Percentiles rank a stretch among this genome's conserved stretches.
Evolutionary conservation across 441 rosid species (phyloP).

Genomic region (Aleurites moluccanus): DNA sequence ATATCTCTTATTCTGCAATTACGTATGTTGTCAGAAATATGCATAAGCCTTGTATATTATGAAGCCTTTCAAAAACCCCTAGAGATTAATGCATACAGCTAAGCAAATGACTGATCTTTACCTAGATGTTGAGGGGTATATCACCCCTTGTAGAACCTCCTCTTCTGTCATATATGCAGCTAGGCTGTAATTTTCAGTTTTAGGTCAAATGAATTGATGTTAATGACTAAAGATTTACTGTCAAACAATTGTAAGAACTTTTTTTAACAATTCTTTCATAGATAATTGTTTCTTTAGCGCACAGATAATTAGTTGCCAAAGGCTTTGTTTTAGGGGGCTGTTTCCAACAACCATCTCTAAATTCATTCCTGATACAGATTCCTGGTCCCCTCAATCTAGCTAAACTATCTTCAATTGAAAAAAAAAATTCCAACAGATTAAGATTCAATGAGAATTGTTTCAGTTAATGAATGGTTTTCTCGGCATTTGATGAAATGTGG

Average conservation of each 20-base stretch:
- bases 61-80: conserved; percentile 2
- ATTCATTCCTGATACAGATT: not conserved
- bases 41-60: not conserved
- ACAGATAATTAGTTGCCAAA: conserved; percentile 1
- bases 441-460: conserved; percentile 5
- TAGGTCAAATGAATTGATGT: conserved; percentile 22
- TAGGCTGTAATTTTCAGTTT: conserved; percentile 53
- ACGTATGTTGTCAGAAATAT: conserved; percentile 3
- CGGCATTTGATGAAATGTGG: not conserved
- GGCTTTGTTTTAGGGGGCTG: not conserved
- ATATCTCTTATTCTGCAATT: conserved; percentile 85
- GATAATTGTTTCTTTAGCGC: not conserved
- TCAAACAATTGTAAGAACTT: not conserved
- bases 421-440: not conserved
- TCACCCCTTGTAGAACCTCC: conserved; percentile 77
- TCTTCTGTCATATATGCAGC: conserved; percentile 95
- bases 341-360: not conserved
- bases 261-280: not conserved
- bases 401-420: not conserved
- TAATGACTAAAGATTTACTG: conserved; percentile 8
- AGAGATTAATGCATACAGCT: not conserved
- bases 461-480: conserved; percentile 1
- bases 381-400: not conserved
- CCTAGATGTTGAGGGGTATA: conserved; percentile 92
- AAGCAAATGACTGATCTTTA: conserved; percentile 24